Evolutionary conservation across 2,329 filamentous ascomycete genomes (phyloP).

Genomic region (Cordyceps javanica): DNA sequence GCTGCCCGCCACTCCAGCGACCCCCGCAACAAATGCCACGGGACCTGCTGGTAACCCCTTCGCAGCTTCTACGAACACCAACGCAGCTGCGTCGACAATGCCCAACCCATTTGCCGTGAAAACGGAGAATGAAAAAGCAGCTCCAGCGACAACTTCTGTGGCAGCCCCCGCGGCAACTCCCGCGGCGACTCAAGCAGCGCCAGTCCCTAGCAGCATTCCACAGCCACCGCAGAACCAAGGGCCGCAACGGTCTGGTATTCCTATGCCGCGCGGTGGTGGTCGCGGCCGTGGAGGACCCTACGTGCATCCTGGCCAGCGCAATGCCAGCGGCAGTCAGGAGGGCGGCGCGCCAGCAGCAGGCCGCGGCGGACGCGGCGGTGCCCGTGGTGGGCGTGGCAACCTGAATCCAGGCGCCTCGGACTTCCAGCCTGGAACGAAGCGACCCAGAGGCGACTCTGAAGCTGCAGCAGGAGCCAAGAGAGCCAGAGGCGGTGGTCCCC

Average conservation of each 20-base stretch:
- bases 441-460: slow-evolving; percentile 48
- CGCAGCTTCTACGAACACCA: slow-evolving; percentile 16
- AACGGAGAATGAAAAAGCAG: slow-evolving; percentile 12
- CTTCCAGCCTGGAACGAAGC: slow-evolving; percentile 52
- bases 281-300: slow-evolving; percentile 33
- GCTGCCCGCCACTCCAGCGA: neutral
- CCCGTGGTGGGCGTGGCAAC: slow-evolving; percentile 32
- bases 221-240: slow-evolving; percentile 14
- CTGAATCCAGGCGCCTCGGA: slow-evolving; percentile 49
- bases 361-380: slow-evolving; percentile 36
- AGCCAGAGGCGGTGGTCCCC: slow-evolving; percentile 30
- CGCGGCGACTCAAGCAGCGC: slow-evolving; percentile 3
- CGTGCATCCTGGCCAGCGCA: slow-evolving; percentile 32
- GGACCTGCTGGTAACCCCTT: slow-evolving; percentile 14
- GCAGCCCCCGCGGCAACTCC: slow-evolving; percentile 14
- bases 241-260: slow-evolving; percentile 31
- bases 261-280: slow-evolving; percentile 36
- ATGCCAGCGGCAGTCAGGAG: slow-evolving; percentile 29
- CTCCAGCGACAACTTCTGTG: slow-evolving; percentile 12
- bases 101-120: slow-evolving; percentile 28
- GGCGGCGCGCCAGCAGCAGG: slow-evolving; percentile 24
- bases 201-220: slow-evolving; percentile 10
- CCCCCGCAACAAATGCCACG: neutral
- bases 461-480: slow-evolving; percentile 36
- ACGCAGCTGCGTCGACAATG: slow-evolving; percentile 13